phyloP scores from a whole-genome alignment of 2,329 filamentous ascomycete species.

The Paramyrothecium sp. region DNA sequence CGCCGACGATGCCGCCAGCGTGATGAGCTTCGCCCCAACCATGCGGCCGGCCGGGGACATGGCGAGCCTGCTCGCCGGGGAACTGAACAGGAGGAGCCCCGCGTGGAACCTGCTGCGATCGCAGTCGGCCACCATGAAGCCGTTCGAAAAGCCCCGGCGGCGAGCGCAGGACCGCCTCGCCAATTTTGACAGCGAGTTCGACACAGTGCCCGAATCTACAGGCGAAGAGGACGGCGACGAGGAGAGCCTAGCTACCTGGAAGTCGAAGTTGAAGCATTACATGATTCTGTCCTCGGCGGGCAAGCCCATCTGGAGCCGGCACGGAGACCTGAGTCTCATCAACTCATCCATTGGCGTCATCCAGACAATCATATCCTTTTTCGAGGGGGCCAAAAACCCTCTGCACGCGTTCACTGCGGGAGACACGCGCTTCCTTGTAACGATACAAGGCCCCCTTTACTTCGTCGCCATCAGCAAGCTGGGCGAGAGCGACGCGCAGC shows the following conservation, averaged over 20 bases:
- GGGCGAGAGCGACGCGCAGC: slow-evolving; percentile 86
- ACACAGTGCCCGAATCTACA: slow-evolving; percentile 61
- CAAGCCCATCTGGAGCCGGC: slow-evolving; percentile 95
- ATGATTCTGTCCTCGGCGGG: slow-evolving; percentile 94
- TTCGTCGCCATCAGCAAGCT: slow-evolving; percentile 91
- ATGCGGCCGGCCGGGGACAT: slow-evolving; percentile 66
- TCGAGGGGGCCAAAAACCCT: slow-evolving; percentile 75
- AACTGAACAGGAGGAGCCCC: slow-evolving; percentile 62
- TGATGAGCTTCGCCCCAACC: slow-evolving; percentile 65
- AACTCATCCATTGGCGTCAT: slow-evolving; percentile 94
- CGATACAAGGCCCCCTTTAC: slow-evolving; percentile 83
- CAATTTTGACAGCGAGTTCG: slow-evolving; percentile 76
- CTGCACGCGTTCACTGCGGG: slow-evolving; percentile 86
- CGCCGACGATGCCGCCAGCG: slow-evolving; percentile 63
- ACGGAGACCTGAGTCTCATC: slow-evolving; percentile 86
- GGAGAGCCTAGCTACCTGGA: slow-evolving; percentile 71
- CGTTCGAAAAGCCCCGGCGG: slow-evolving; percentile 55
- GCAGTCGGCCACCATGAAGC: slow-evolving; percentile 57
- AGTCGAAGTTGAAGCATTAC: slow-evolving; percentile 93
- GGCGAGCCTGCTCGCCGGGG: slow-evolving; percentile 77
- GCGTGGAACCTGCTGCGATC: slow-evolving; percentile 67
- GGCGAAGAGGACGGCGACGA: slow-evolving; percentile 47
- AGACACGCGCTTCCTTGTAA: slow-evolving; percentile 79
- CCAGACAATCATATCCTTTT: slow-evolving; percentile 97
- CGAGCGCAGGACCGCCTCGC: slow-evolving; percentile 53